Conservation (phyloP, 257 asterid genomes). For the Nicotiana attenuata region DNA sequence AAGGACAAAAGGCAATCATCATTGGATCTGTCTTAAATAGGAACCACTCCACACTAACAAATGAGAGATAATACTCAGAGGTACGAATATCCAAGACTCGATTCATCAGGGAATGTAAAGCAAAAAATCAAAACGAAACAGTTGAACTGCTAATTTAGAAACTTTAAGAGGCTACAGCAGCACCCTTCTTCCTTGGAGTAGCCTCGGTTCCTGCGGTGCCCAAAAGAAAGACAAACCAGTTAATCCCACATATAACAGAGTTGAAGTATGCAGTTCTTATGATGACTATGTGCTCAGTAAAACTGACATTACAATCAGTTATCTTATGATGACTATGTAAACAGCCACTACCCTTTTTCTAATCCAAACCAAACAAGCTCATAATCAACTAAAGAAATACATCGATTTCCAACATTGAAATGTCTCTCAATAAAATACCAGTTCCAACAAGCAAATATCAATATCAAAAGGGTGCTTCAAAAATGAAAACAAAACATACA, state of each 20-base stretch:
- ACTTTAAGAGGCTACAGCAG: slow-evolving; percentile 18
- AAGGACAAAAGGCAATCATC: neutral
- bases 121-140: neutral
- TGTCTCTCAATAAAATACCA: too few relatives aligned
- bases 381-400: neutral
- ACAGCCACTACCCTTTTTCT: neutral
- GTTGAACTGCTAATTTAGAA: neutral
- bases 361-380: neutral
- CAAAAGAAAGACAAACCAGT: neutral
- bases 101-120: neutral
- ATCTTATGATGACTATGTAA: too few relatives aligned
- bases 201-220: slow-evolving; percentile 31
- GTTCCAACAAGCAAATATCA: neutral
- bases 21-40: neutral
- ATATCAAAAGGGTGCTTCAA: neutral
- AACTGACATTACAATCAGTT: too few relatives aligned
- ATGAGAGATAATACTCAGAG: neutral
- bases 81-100: neutral
- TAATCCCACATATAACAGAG: neutral
- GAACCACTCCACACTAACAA: neutral
- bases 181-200: slow-evolving; percentile 30
- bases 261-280: neutral
- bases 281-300: too few relatives aligned
- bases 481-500: neutral
- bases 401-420: neutral